phyloP scores from a whole-genome alignment of 2,329 filamentous ascomycete species.

The Penicillium sp. region DNA sequence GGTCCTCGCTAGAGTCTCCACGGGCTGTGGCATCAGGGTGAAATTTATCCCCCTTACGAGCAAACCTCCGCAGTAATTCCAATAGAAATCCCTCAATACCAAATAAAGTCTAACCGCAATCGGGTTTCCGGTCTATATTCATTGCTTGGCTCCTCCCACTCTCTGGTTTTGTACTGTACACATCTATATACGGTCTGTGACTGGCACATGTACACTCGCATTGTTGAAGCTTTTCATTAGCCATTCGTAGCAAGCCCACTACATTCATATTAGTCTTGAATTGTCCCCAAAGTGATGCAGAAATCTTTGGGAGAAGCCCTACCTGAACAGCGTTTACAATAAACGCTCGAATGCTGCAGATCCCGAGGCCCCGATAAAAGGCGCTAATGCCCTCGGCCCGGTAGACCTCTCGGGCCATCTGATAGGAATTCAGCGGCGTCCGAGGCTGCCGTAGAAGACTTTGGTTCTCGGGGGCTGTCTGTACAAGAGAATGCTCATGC shows the following conservation, averaged over 20 bases:
- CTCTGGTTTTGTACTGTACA: slow-evolving; percentile 2
- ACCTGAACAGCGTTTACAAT: slow-evolving; percentile 86
- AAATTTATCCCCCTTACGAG: slow-evolving; percentile 41
- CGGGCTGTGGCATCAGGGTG: slow-evolving; percentile 27
- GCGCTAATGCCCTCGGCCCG: slow-evolving; percentile 63
- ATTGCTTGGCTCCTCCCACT: slow-evolving; percentile 16
- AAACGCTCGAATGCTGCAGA: slow-evolving; percentile 87
- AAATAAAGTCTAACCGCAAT: slow-evolving; percentile 33
- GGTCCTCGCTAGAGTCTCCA: slow-evolving; percentile 34
- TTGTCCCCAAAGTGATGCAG: background rate
- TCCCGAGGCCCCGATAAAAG: slow-evolving; percentile 75
- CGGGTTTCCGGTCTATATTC: slow-evolving; percentile 29
- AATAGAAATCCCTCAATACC: slow-evolving; percentile 39
- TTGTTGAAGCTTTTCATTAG: slow-evolving; percentile 64
- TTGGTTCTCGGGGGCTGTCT: slow-evolving; percentile 31
- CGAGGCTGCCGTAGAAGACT: slow-evolving; percentile 30
- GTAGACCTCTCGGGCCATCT: slow-evolving; percentile 71
- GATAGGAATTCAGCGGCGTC: slow-evolving; percentile 59
- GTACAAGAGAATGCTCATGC: slow-evolving; percentile 23
- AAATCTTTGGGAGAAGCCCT: slow-evolving; percentile 28
- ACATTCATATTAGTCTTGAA: background rate
- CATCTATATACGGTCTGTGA: slow-evolving; percentile 15
- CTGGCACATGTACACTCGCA: slow-evolving; percentile 20
- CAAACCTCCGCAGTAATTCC: slow-evolving; percentile 33
- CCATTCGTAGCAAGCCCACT: slow-evolving; percentile 93